Conservation (phyloP, 2,329 filamentous ascomycete species). For the Cytospora piceicola region DNA sequence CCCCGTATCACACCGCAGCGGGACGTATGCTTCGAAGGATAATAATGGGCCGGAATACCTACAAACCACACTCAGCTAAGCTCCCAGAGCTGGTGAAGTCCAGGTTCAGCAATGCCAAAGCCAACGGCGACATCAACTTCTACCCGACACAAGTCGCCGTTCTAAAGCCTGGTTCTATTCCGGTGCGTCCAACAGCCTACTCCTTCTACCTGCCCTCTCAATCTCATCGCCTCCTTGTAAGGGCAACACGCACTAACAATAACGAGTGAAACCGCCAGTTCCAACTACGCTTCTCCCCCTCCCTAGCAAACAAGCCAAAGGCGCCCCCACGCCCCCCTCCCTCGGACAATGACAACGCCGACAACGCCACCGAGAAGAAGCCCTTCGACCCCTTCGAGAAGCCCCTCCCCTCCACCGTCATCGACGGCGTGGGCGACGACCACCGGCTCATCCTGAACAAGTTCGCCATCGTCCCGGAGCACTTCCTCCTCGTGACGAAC, state of each 20-base stretch:
- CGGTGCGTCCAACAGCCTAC: conserved; percentile 42
- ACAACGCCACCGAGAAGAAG: conserved; percentile 41
- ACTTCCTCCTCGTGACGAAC: conserved; percentile 74
- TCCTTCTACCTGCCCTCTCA: too few species aligned
- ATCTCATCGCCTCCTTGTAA: neutral
- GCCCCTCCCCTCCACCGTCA: conserved; percentile 58
- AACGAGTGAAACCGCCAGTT: conserved; percentile 52
- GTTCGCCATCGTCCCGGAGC: conserved; percentile 70
- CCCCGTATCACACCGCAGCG: neutral
- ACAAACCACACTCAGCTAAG: conserved; percentile 45
- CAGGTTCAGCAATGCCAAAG: conserved; percentile 53
- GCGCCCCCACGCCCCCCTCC: conserved; percentile 35
- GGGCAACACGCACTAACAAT: neutral
- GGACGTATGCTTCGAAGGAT: neutral
- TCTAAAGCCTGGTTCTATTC: conserved; percentile 47
- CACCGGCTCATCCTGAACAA: conserved; percentile 76
- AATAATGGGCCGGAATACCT: conserved; percentile 43
- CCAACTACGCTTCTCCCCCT: conserved; percentile 72
- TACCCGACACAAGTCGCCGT: conserved; percentile 59
- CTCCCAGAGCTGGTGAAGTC: conserved; percentile 56
- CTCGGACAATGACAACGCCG: conserved; percentile 26
- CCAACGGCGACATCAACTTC: conserved; percentile 55
- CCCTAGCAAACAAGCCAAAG: conserved; percentile 70
- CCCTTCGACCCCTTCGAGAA: conserved; percentile 68
- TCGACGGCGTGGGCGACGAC: conserved; percentile 53